These are phyloP conservation scores for Macrocystidia cucumis DNA, from an alignment of 1,284 basidiomycete species.

Conservation along the genomic window DNA sequence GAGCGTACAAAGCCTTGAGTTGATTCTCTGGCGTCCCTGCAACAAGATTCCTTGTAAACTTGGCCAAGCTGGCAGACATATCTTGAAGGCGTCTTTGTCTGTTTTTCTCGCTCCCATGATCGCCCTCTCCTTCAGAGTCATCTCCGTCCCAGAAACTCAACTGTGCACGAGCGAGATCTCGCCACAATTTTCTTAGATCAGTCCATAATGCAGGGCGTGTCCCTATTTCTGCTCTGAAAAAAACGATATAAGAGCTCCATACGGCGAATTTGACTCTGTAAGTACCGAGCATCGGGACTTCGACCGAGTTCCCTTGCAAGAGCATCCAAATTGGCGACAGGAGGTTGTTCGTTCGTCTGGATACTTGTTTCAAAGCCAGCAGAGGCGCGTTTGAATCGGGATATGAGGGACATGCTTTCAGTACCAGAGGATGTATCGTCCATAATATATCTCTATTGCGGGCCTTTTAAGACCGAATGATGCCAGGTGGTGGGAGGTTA, in stretches of 20 bases:
- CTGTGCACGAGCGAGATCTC: constrained; percentile 33
- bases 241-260: too few species aligned
- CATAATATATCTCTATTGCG: too few species aligned
- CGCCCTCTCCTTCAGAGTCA: constrained; percentile 30
- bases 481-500: too few species aligned
- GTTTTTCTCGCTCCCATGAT: constrained; percentile 16
- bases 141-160: constrained; percentile 39
- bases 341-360: constrained; percentile 17
- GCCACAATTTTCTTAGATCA: constrained; percentile 46
- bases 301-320: constrained; percentile 37
- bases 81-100: constrained; percentile 23
- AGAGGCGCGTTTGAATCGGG: constrained; percentile 29
- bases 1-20: constrained; percentile 52
- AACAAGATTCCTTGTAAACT: constrained; percentile 71
- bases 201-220: constrained; percentile 44
- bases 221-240: constrained; percentile 37
- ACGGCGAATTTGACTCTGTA: not conserved
- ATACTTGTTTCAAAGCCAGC: constrained; percentile 27
- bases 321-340: constrained; percentile 32
- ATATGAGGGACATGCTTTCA: constrained; percentile 9
- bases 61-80: constrained; percentile 46
- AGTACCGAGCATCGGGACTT: constrained; percentile 36
- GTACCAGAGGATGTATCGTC: too few species aligned
- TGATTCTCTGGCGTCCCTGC: constrained; percentile 64
- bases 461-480: too few species aligned